Evolutionary conservation across 1,284 basidiomycete species (phyloP).

Genomic region (Leucoagaricus sp.): DNA sequence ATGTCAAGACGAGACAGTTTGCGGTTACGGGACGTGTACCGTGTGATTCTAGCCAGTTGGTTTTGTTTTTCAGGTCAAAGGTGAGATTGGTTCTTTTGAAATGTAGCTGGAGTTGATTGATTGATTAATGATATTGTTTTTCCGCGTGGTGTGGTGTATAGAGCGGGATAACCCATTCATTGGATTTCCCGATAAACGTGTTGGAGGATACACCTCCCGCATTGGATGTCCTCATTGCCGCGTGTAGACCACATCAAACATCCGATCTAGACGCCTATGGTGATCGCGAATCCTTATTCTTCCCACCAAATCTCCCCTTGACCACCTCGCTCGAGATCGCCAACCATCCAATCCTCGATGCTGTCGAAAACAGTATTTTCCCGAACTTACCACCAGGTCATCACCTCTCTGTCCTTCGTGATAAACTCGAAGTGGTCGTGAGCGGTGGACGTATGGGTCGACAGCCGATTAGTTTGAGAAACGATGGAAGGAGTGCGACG

Average conservation of each 20-base stretch:
- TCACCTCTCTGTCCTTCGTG: slow-evolving; percentile 65
- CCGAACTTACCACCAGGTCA: slow-evolving; percentile 66
- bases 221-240: slow-evolving; percentile 75
- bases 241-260: slow-evolving; percentile 67
- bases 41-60: slow-evolving; percentile 64
- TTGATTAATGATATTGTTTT: neutral
- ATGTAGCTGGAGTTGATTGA: neutral
- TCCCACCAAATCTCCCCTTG: slow-evolving; percentile 68
- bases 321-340: slow-evolving; percentile 76
- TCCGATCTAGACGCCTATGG: slow-evolving; percentile 55
- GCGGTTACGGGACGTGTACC: slow-evolving; percentile 70
- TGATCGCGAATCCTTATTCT: slow-evolving; percentile 69
- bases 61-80: slow-evolving; percentile 78
- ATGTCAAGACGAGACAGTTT: slow-evolving; percentile 62
- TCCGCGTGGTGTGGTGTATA: slow-evolving; percentile 27
- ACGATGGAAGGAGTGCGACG: slow-evolving; percentile 71
- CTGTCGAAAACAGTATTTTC: slow-evolving; percentile 68
- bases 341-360: slow-evolving; percentile 78
- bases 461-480: slow-evolving; percentile 52
- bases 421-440: slow-evolving; percentile 68
- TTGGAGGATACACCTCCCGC: slow-evolving; percentile 74
- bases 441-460: slow-evolving; percentile 58
- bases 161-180: slow-evolving; percentile 77
- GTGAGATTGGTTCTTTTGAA: slow-evolving; percentile 37
- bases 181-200: slow-evolving; percentile 80